Evolutionary conservation across 2,329 filamentous ascomycete species (phyloP).

Genomic region (Penicillium sp.): DNA sequence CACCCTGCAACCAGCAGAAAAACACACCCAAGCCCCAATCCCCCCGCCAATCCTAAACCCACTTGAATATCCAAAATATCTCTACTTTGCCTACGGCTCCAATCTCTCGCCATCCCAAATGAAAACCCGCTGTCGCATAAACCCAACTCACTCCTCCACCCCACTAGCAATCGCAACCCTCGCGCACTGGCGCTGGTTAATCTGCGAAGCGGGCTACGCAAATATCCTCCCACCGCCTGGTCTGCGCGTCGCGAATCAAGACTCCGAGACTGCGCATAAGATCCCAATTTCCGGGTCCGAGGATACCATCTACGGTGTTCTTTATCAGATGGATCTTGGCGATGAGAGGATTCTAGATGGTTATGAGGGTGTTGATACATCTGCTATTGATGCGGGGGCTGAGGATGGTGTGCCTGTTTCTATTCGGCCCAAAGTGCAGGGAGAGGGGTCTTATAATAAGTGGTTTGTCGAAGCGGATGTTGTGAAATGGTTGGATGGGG

Average conservation of each 20-base stretch:
- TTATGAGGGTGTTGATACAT: slow-evolving; percentile 40
- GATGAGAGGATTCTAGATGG: slow-evolving; percentile 41
- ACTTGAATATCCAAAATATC: slow-evolving; percentile 23
- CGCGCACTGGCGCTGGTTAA: slow-evolving; percentile 43
- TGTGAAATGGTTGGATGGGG: slow-evolving; percentile 33
- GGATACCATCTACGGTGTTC: slow-evolving; percentile 39
- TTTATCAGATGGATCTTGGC: slow-evolving; percentile 42
- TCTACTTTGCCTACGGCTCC: slow-evolving; percentile 48
- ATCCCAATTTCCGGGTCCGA: slow-evolving; percentile 25
- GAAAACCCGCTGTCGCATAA: slow-evolving; percentile 36
- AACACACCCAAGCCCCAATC: background rate
- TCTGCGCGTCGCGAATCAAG: slow-evolving; percentile 25
- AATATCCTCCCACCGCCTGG: slow-evolving; percentile 38
- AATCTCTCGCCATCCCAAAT: slow-evolving; percentile 47
- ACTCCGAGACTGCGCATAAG: slow-evolving; percentile 12
- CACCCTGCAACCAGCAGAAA: background rate
- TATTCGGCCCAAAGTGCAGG: slow-evolving; percentile 35
- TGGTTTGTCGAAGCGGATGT: slow-evolving; percentile 37
- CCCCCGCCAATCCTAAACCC: slow-evolving; percentile 21
- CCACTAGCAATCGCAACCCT: slow-evolving; percentile 43
- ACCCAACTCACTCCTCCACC: slow-evolving; percentile 32
- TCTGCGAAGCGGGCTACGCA: slow-evolving; percentile 44
- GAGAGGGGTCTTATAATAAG: slow-evolving; percentile 39
- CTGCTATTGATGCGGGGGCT: slow-evolving; percentile 11
- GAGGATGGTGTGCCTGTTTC: slow-evolving; percentile 10